Percentiles rank a stretch among this genome's conserved stretches.
Evolutionary conservation across 1,284 basidiomycete species (phyloP).

Genomic region (Baeospora myosura): DNA sequence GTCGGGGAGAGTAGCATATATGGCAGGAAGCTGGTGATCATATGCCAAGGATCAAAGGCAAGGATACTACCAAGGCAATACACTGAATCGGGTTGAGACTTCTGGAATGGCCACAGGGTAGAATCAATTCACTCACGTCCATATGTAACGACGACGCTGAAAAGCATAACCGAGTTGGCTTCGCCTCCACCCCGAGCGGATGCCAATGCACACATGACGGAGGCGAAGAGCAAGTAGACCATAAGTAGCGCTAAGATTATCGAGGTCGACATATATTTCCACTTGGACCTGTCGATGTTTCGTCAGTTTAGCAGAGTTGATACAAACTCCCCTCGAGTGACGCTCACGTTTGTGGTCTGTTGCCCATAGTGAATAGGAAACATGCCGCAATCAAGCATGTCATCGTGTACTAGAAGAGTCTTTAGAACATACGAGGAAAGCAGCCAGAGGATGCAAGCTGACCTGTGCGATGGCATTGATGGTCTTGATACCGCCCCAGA

Average conservation of each 20-base stretch:
- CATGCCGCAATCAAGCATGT: constrained; percentile 79
- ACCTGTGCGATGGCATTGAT: constrained; percentile 79
- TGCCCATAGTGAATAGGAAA: constrained; percentile 96
- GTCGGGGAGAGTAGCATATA: constrained; percentile 84
- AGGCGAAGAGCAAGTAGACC: constrained; percentile 74
- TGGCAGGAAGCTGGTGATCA: constrained; percentile 85
- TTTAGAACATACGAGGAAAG: constrained; percentile 10
- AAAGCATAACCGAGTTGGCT: constrained; percentile 71
- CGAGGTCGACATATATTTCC: constrained; percentile 82
- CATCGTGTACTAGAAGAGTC: constrained; percentile 65
- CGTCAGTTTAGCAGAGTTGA: background rate
- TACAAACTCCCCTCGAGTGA: too few relatives aligned
- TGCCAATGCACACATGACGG: constrained; percentile 67
- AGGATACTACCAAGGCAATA: constrained; percentile 77
- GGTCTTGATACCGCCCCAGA: constrained; percentile 62
- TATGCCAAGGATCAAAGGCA: constrained; percentile 90
- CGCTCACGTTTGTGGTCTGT: constrained; percentile 80
- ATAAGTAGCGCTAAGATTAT: constrained; percentile 76
- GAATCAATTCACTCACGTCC: constrained; percentile 46
- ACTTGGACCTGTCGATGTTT: constrained; percentile 51
- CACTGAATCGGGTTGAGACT: constrained; percentile 30
- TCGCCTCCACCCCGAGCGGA: constrained; percentile 59
- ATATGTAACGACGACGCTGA: constrained; percentile 82
- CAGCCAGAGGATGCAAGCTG: constrained; percentile 16
- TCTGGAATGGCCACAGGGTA: background rate